Base-by-base conservation (phyloP, 148 eudicot species). In the Dysphania ambrosioides region DNA sequence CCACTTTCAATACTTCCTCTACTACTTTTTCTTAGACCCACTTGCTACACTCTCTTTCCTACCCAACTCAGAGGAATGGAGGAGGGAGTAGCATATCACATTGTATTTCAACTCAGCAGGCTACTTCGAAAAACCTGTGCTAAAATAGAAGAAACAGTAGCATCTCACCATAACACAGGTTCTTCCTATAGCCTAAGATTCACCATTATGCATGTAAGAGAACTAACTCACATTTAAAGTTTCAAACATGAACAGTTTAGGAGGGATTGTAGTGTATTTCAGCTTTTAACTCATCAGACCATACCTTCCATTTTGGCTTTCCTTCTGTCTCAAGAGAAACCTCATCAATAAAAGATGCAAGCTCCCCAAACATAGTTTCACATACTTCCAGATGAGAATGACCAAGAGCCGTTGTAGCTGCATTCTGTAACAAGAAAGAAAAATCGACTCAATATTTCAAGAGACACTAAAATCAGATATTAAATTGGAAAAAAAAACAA, bases 221-320 rank as follows among this genome's bases (percentile, higher is more conserved):
- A 30, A 68, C 11, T 35, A 56, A 75, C 4, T 34, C n/a, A 31
- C 29, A 70, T 13, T 56, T 12, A 30, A 42, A 23, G 10, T 1
- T 6, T 15, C 35, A n/a, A n/a, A 30, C 44, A n/a, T 9, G 13
- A 19, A 23, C 13, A 38, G 23, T 42, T 56, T 0, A n/a, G n/a
- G n/a, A n/a, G n/a, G n/a, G 56, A 65, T 8, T 34, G 21, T 21
- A 12, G 75, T 8, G 3, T 26, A 41, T 49, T 66, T 65, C 67
- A 47, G 12, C 68, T 75, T 74, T 42, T 8, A 7, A 77, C 27
- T 69, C 57, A 71, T 68, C 49, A 72, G 32, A 61, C 38, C 60
- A 55, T 92, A 95, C 99, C 99, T 95, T 95, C 99, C 99, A 95
- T 80, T 95, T 95, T 42, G 99, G 94, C 76, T 92, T 95, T 76